phyloP scores from a whole-genome alignment of 805 yeast genomes.

The Teunomyces atbi region DNA sequence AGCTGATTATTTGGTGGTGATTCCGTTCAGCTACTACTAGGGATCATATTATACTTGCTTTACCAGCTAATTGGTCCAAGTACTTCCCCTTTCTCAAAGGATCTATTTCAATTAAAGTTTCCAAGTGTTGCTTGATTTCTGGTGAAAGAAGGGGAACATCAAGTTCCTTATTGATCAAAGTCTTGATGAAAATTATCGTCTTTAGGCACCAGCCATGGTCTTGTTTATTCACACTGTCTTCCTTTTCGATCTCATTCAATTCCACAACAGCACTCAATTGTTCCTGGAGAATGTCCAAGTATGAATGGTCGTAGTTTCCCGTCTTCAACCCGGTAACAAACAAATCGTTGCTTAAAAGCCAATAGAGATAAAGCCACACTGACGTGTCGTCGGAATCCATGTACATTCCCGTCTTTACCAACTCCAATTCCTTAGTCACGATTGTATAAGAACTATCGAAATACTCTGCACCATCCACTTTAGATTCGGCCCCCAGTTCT shows the following conservation, averaged over 20 bases:
- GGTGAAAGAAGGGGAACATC: not conserved
- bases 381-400: slow-evolving; percentile 95
- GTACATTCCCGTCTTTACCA: slow-evolving; percentile 79
- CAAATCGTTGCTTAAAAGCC: slow-evolving; percentile 59
- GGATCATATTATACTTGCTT: slow-evolving; percentile 4
- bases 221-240: slow-evolving; percentile 48
- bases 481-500: slow-evolving; percentile 2
- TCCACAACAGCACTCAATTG: slow-evolving; percentile 55
- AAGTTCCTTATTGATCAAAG: slow-evolving; percentile 16
- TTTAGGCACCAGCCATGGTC: slow-evolving; percentile 80
- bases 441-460: slow-evolving; percentile 35
- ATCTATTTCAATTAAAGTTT: slow-evolving; percentile 52
- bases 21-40: no score
- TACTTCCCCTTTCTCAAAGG: slow-evolving; percentile 67
- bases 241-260: slow-evolving; percentile 69
- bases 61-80: slow-evolving; percentile 32
- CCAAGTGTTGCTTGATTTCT: slow-evolving; percentile 36
- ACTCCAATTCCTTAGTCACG: slow-evolving; percentile 57
- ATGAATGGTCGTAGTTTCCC: slow-evolving; percentile 24
- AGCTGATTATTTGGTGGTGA: no score
- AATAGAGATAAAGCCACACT: slow-evolving; percentile 83
- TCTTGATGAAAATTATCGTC: slow-evolving; percentile 48
- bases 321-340: slow-evolving; percentile 25
- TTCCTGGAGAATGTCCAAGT: slow-evolving; percentile 37
- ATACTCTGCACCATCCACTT: slow-evolving; percentile 7